Evolutionary conservation across 352 stramenopile species (phyloP), one percentile per base, ranked within the genome.

Genomic region (Globisporangium abappressorium): DNA sequence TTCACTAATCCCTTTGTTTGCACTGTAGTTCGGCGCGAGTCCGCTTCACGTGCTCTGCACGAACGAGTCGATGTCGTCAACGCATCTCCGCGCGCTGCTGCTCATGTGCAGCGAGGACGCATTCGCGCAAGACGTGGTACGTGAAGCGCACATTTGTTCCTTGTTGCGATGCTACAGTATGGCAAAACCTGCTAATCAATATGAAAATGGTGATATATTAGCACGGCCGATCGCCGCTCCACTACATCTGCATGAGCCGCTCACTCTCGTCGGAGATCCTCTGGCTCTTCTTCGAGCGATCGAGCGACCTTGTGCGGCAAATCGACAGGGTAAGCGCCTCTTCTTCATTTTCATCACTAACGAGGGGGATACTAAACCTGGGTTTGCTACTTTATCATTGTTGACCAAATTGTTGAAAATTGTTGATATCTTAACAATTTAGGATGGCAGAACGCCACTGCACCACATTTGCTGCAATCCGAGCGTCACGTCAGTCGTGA

Each of bases 211-310:
- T 6, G 15, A 43, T 3, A 59, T 12, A 33, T 14, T 24, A 91
- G 83, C 74, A 89, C 64, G 81, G 68, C 0, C 72, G 75, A 56
- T 89, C 82, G 14, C 84, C 85, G 3, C 76, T 93, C 30, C 85
- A 93, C 66, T 93, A 93, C 43, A 49, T 90, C 18, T 91, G 82
- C 56, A 87, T 87, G 78, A 91, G 89, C 64, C 70, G 56, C 14
- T 58, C 73, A 0, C 72, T 93, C 49, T 78, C 78, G 7, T 66
- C 84, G 3, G 80, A 93, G 43, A 68, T 91, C 15, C 57, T 91
- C 5, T 93, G 84, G 84, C 71, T 91, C 14, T 89, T 93, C 47
- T 85, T 91, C 34, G 84, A 91, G 65, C 81, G 80, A 28, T 80
- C 71, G 0, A 72, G 77, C 30, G 79, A 85, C 11, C 66, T 92